Evolutionary conservation across 148 eudicot species (phyloP).

Genomic region (Amaranthus cruentus): DNA sequence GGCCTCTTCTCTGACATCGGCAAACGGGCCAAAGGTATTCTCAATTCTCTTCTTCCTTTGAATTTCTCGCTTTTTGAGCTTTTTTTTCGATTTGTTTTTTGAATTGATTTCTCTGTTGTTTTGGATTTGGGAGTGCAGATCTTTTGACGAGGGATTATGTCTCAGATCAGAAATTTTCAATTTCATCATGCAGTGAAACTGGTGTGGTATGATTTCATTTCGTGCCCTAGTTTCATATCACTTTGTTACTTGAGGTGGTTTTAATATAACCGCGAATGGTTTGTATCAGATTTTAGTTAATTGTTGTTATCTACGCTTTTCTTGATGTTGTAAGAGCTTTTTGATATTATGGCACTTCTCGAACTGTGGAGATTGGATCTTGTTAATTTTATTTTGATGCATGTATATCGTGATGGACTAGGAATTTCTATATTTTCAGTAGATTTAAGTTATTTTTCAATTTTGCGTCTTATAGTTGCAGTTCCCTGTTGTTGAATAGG

Average conservation of each 20-base stretch:
- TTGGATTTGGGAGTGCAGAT: conserved; percentile 37
- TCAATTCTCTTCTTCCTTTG: neutral
- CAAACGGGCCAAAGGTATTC: conserved; percentile 42
- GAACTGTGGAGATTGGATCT: neutral
- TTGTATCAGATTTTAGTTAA: neutral
- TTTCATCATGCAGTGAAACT: conserved; percentile 65
- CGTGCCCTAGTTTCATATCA: neutral
- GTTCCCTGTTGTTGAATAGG: neutral
- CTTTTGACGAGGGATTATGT: conserved; percentile 70
- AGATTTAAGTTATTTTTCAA: neutral
- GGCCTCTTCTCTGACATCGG: conserved; percentile 66
- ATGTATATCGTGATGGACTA: too few species aligned
- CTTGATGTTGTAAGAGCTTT: neutral
- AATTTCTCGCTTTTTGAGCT: neutral
- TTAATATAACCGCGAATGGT: neutral
- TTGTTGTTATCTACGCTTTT: too few species aligned
- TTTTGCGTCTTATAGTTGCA: neutral
- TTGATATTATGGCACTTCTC: neutral
- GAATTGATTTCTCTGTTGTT: neutral
- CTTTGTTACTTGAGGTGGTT: neutral
- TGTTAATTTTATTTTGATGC: neutral
- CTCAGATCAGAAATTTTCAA: conserved; percentile 77
- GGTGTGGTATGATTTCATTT: conserved; percentile 62
- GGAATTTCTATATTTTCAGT: neutral
- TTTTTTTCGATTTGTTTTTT: neutral